phyloP scores from a whole-genome alignment of 805 yeast genomes.

The Hyphopichia homilentoma region DNA sequence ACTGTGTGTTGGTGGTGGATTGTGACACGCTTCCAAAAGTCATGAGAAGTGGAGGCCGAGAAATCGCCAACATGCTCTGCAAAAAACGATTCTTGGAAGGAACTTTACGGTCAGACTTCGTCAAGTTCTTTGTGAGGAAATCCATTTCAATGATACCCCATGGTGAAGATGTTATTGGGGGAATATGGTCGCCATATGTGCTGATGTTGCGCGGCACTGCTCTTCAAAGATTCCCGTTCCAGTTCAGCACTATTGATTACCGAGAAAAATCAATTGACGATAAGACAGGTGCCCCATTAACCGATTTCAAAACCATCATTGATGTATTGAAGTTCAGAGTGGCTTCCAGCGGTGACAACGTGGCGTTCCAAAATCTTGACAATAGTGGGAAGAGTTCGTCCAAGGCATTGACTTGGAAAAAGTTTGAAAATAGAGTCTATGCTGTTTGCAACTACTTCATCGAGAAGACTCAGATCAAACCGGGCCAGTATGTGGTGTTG shows the following conservation, averaged over 20 bases:
- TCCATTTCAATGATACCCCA: conserved; percentile 64
- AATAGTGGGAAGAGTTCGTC: conserved; percentile 30
- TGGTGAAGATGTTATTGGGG: conserved; percentile 75
- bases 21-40: conserved; percentile 83
- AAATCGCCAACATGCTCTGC: conserved; percentile 87
- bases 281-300: conserved; percentile 67
- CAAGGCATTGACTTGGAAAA: conserved; percentile 62
- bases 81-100: conserved; percentile 77
- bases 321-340: conserved; percentile 81
- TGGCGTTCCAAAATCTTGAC: conserved; percentile 59
- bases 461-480: conserved; percentile 56
- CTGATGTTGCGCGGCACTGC: conserved; percentile 62
- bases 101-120: conserved; percentile 69
- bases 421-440: conserved; percentile 71
- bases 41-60: conserved; percentile 78
- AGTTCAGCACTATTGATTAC: conserved; percentile 77
- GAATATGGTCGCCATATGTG: conserved; percentile 78
- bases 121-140: conserved; percentile 68
- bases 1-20: conserved; percentile 77
- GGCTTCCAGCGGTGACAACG: conserved; percentile 58
- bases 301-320: conserved; percentile 66
- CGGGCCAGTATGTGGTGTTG: conserved; percentile 73
- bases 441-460: conserved; percentile 70
- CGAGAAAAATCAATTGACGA: conserved; percentile 75
- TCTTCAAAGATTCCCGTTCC: conserved; percentile 63